Conservation (phyloP, 768 basidiomycete species). For the Lactarius sanguifluus region DNA sequence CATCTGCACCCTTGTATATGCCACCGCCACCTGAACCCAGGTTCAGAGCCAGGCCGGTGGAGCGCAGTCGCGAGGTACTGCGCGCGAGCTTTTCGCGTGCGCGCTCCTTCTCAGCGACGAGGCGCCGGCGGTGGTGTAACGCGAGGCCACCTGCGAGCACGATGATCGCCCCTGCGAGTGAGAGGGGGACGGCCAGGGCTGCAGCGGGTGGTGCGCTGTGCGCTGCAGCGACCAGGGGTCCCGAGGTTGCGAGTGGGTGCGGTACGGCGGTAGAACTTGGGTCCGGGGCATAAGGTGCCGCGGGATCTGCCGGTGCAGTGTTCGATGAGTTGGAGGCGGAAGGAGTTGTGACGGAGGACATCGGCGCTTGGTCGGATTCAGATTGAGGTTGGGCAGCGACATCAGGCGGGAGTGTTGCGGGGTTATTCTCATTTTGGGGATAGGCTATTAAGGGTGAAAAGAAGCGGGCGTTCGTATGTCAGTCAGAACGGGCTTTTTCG, state of each 20-base stretch:
- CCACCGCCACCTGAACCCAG: neutral
- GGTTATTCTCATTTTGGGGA: constrained; percentile 10
- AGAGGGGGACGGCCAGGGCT: constrained; percentile 39
- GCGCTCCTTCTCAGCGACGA: constrained; percentile 30
- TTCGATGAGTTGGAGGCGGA: neutral
- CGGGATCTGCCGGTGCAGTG: constrained; percentile 1
- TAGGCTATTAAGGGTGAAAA: constrained; percentile 4
- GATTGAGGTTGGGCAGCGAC: constrained; percentile 7
- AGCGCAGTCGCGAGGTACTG: neutral
- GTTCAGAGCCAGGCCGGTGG: constrained; percentile 4
- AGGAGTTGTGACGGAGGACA: constrained; percentile 1
- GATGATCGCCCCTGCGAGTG: constrained; percentile 36
- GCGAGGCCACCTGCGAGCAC: constrained; percentile 33
- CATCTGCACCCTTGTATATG: neutral
- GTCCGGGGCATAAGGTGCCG: constrained; percentile 1
- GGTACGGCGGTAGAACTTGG: constrained; percentile 14
- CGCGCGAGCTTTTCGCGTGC: constrained; percentile 16
- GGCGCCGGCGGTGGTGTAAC: constrained; percentile 35
- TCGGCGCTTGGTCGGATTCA: constrained; percentile 13
- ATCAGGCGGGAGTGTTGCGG: constrained; percentile 5
- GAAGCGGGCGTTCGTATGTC: neutral
- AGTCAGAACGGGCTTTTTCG: neutral
- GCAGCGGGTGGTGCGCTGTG: constrained; percentile 34
- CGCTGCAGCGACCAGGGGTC: constrained; percentile 30
- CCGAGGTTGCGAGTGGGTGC: constrained; percentile 7